phyloP scores from a whole-genome alignment of 345 rosid genomes.

The Hevea brasiliensis region DNA sequence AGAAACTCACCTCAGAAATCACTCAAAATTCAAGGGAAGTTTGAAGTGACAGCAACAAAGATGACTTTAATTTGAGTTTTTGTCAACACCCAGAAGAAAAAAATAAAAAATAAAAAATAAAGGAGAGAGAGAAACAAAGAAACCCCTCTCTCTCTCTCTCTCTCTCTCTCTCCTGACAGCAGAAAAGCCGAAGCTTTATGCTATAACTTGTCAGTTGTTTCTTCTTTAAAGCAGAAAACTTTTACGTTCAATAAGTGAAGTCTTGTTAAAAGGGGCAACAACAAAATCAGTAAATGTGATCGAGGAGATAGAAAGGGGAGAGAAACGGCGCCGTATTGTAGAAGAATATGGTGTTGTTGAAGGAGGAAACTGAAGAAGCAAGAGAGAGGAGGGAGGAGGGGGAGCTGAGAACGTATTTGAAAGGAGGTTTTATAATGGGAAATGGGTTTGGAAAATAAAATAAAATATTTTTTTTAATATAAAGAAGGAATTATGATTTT shows the following conservation, averaged over 20 bases:
- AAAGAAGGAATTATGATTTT: too few relatives aligned
- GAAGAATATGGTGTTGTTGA: background rate
- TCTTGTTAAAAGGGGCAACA: background rate
- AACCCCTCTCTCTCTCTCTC: background rate
- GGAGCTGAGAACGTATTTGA: background rate
- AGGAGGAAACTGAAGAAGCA: too few relatives aligned
- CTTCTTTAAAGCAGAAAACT: slow-evolving; percentile 5
- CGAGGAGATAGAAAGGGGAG: background rate
- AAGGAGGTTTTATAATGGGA: too few relatives aligned
- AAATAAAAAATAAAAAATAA: background rate
- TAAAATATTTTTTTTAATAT: background rate
- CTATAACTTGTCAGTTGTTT: slow-evolving; percentile 4
- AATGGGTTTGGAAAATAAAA: slow-evolving; percentile 1
- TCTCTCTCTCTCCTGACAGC: too few relatives aligned
- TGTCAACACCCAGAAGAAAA: background rate
- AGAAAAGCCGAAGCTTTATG: slow-evolving; percentile 14
- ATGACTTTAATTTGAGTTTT: slow-evolving; percentile 28
- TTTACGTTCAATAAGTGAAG: slow-evolving; percentile 7
- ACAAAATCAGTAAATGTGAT: too few relatives aligned
- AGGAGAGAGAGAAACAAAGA: too few relatives aligned
- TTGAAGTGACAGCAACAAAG: slow-evolving; percentile 23
- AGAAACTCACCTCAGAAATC: slow-evolving; percentile 36
- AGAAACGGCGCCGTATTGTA: background rate
- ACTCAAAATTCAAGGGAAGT: slow-evolving; percentile 27
- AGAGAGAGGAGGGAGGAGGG: background rate